Evolutionary conservation across 345 rosid genomes (phyloP), one percentile per base, ranked within the genome.

Genomic region (Noccaea bulbosa): DNA sequence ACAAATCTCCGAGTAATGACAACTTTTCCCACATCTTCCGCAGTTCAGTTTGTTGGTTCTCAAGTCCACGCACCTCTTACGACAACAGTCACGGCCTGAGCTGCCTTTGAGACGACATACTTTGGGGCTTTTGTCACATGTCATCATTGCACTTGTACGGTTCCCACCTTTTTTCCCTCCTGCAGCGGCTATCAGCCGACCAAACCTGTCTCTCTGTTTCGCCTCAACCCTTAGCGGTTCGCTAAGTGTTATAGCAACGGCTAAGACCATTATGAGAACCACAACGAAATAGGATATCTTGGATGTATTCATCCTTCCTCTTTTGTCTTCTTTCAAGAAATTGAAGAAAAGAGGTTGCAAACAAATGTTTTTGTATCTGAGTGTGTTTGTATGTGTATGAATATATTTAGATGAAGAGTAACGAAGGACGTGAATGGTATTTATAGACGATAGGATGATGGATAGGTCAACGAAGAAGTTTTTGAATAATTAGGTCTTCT

Each of bases 41-140:
- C 93, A 85, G 34, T 82, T 85, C 7, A 72, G 8, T 37, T 58
- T 45, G 68, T 85, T 83, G n/a, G 67, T 81, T 24, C 7, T 11
- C 17, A 82, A 53, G 16, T 83, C 76, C 17, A 87, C 89, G 24
- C 92, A 87, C 48, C 32, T 82, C 63, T 79, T 85, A 71, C 80
- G 78, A 72, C 92, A 87, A 71, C 92, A 85, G 46, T 78, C 69
- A 10, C 83, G 83, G 11, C 90, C 90, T 0, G 80, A 70, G 56
- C 90, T 85, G 5, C 87, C 87, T 63, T 70, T 78, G 11, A 38
- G 67, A 5, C 80, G 84, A 38, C 93, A 87, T 15, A 82, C 64
- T 47, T 74, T 82, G 16, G 90, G 78, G 63, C 73, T 79, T 8
- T 65, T 78, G 56, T 83, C 5, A 43, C 93, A 87, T 41, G 81